A percentile compares a stretch with the other conserved stretches of the same genome.
phyloP scores from a whole-genome alignment of 495 filamentous ascomycete genomes.

The Neurospora sp. region DNA sequence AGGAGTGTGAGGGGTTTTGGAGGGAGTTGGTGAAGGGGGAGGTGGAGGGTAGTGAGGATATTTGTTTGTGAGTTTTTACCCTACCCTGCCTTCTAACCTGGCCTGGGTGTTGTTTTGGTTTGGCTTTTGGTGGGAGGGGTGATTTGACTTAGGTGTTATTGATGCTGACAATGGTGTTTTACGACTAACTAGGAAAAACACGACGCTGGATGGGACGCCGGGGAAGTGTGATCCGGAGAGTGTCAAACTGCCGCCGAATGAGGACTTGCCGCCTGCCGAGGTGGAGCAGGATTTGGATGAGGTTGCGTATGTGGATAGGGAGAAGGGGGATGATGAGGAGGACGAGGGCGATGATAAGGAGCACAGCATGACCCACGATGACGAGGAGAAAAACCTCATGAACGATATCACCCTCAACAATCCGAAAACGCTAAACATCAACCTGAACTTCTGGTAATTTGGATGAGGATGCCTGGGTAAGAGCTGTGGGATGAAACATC shows the following conservation, averaged over 20 bases:
- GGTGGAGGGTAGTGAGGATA: slow-evolving; percentile 1
- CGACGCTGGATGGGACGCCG: slow-evolving; percentile 13
- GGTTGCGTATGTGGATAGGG: neutral
- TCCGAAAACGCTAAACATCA: neutral
- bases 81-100: no score
- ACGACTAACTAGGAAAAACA: slow-evolving; percentile 9
- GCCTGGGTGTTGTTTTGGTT: no score
- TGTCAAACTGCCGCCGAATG: slow-evolving; percentile 10
- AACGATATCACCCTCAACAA: neutral
- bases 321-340: neutral
- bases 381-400: neutral
- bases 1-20: slow-evolving; percentile 12
- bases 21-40: slow-evolving; percentile 11
- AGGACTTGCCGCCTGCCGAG: slow-evolving; percentile 13
- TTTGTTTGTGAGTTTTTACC: slow-evolving; percentile 5
- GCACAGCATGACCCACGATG: neutral
- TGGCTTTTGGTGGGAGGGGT: no score
- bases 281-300: slow-evolving; percentile 12
- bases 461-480: neutral
- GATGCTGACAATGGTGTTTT: neutral
- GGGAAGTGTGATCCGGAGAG: slow-evolving; percentile 13
- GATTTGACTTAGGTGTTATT: no score
- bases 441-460: neutral
- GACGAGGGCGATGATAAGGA: neutral
- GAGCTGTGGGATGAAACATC: neutral